Conservation (phyloP, 768 basidiomycete genomes). For the Agaricus bisporus region DNA sequence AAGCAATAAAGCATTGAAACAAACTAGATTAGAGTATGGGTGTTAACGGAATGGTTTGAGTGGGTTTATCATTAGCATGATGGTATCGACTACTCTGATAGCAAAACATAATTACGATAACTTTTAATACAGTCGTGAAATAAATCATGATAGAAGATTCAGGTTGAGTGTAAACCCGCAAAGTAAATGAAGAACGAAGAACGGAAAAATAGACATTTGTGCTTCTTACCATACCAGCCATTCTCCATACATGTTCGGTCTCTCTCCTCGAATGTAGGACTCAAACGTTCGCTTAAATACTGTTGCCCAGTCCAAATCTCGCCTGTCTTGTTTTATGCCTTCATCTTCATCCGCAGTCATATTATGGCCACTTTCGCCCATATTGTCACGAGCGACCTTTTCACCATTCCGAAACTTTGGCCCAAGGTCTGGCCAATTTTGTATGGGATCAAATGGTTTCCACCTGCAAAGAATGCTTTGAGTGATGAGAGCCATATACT, state of each 20-base stretch:
- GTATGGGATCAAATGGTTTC: constrained; percentile 87
- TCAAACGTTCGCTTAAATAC: constrained; percentile 96
- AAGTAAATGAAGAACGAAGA: background rate
- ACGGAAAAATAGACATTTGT: background rate
- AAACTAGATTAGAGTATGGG: background rate
- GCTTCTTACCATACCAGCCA: constrained; percentile 46
- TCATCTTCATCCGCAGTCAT: constrained; percentile 36
- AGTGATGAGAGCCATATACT: background rate
- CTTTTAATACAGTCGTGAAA: constrained; percentile 5
- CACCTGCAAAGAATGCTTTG: constrained; percentile 52
- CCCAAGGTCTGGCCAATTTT: constrained; percentile 97
- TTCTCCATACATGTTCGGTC: constrained; percentile 95
- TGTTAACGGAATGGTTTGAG: background rate
- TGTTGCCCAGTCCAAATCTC: constrained; percentile 87
- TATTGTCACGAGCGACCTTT: constrained; percentile 47
- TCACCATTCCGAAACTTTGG: constrained; percentile 73
- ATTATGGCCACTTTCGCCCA: constrained; percentile 11
- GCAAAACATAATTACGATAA: constrained; percentile 5
- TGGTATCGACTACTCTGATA: constrained; percentile 4
- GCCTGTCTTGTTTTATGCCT: constrained; percentile 57
- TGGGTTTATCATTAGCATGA: constrained; percentile 3
- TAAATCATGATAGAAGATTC: background rate
- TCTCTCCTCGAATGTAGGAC: constrained; percentile 83
- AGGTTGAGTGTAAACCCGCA: background rate
- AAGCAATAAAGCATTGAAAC: background rate